Evolutionary conservation across 2,329 filamentous ascomycete genomes (phyloP).

Genomic region (Fusarium drepaniforme): DNA sequence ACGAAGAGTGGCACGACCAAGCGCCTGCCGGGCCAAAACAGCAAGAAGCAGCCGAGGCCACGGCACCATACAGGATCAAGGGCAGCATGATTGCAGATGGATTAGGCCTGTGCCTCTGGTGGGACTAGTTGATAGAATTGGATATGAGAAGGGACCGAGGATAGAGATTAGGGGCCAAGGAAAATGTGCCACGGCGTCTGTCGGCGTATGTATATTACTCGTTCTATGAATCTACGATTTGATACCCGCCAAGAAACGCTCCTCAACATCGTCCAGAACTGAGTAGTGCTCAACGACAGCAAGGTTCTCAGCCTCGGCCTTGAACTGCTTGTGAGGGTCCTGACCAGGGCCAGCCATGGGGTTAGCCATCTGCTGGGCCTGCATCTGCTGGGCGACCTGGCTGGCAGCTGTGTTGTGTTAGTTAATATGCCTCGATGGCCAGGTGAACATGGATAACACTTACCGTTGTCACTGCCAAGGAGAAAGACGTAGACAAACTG

Average conservation of each 20-base stretch:
- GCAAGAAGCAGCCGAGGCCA: slow-evolving; percentile 70
- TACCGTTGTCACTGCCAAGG: slow-evolving; percentile 95
- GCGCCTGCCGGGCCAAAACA: slow-evolving; percentile 75
- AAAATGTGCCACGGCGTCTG: slow-evolving; percentile 39
- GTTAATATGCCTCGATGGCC: background rate
- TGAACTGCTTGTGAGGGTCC: slow-evolving; percentile 95
- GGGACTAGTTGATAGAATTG: slow-evolving; percentile 57
- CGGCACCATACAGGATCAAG: slow-evolving; percentile 78
- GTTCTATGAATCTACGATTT: slow-evolving; percentile 52
- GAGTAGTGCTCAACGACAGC: slow-evolving; percentile 95
- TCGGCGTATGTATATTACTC: slow-evolving; percentile 43
- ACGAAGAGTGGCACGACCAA: slow-evolving; percentile 93
- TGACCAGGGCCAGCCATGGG: slow-evolving; percentile 89
- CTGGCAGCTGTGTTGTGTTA: slow-evolving; percentile 75
- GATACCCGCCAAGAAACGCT: slow-evolving; percentile 76
- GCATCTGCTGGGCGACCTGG: slow-evolving; percentile 93
- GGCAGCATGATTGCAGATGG: slow-evolving; percentile 74
- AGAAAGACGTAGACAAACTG: slow-evolving; percentile 98
- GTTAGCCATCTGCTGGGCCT: slow-evolving; percentile 66
- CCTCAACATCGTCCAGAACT: slow-evolving; percentile 88
- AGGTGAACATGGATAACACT: slow-evolving; percentile 48
- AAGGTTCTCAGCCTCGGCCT: slow-evolving; percentile 92
- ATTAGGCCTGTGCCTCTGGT: slow-evolving; percentile 74
- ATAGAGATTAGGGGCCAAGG: slow-evolving; percentile 9
- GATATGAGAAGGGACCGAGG: slow-evolving; percentile 17